These are phyloP conservation scores for Leccinum rimulosum DNA, from an alignment of 768 basidiomycete species.

Conservation along the genomic window DNA sequence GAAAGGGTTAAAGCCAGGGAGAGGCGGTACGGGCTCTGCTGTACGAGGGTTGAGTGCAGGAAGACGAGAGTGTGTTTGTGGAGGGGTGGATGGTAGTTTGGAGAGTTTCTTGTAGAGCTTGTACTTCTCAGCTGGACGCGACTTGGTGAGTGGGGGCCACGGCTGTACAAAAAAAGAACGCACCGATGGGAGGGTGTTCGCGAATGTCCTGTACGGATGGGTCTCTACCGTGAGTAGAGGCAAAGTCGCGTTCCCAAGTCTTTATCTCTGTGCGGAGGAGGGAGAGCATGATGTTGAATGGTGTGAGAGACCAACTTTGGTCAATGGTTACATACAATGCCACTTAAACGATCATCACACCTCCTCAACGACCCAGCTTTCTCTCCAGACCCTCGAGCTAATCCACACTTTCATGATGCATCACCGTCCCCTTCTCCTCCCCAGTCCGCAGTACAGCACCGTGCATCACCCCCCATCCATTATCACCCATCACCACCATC, in stretches of 20 bases:
- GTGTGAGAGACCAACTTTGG: neutral
- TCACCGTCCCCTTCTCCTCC: conserved; percentile 17
- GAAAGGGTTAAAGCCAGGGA: conserved; percentile 70
- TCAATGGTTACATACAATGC: neutral
- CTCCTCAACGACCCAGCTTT: conserved; percentile 27
- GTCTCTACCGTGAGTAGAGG: conserved; percentile 48
- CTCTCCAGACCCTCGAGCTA: conserved; percentile 50
- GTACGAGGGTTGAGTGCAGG: conserved; percentile 49
- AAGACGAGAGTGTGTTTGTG: conserved; percentile 28
- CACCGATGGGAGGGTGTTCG: conserved; percentile 59
- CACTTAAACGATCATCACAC: neutral
- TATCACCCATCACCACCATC: neutral
- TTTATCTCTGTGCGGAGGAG: conserved; percentile 70
- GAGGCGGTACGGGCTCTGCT: conserved; percentile 49
- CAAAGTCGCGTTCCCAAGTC: conserved; percentile 72
- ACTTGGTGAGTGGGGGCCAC: neutral
- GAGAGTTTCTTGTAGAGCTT: conserved; percentile 76
- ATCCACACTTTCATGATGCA: conserved; percentile 40
- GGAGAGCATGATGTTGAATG: conserved; percentile 1
- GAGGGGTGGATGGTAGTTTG: conserved; percentile 43
- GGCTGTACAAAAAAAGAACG: conserved; percentile 23
- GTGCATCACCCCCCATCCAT: neutral
- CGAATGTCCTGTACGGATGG: conserved; percentile 74
- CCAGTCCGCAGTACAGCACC: neutral
- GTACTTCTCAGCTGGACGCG: conserved; percentile 66